These are phyloP conservation scores for Phytophthora ramorum DNA, from an alignment of 352 stramenopile genomes.

Conservation along the genomic window DNA sequence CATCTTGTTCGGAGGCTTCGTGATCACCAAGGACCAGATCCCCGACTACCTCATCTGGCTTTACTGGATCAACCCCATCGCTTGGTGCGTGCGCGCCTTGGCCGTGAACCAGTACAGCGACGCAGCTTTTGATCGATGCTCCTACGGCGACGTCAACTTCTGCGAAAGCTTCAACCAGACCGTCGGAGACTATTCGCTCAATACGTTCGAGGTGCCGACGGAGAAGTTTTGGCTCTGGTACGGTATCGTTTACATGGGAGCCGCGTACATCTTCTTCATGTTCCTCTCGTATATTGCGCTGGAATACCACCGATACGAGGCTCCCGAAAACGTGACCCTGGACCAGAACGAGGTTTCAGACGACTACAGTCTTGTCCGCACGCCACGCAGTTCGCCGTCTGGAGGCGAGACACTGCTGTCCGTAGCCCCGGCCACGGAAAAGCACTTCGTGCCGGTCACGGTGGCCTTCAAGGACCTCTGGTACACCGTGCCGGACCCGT, in stretches of 20 bases:
- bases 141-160: slow-evolving; percentile 23
- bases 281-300: slow-evolving; percentile 28
- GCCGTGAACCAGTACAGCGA: slow-evolving; percentile 36
- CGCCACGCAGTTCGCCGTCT: slow-evolving; percentile 5
- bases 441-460: slow-evolving; percentile 20
- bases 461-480: slow-evolving; percentile 27
- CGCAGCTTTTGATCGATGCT: slow-evolving; percentile 23
- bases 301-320: slow-evolving; percentile 27
- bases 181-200: no score
- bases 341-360: not conserved
- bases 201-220: slow-evolving; percentile 8
- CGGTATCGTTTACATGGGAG: slow-evolving; percentile 20
- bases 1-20: slow-evolving; percentile 25
- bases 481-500: slow-evolving; percentile 21
- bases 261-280: slow-evolving; percentile 29
- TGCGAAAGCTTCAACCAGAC: slow-evolving; percentile 22
- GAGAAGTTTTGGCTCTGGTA: slow-evolving; percentile 36
- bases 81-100: slow-evolving; percentile 23
- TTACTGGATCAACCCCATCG: slow-evolving; percentile 36
- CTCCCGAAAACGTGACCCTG: slow-evolving; percentile 28
- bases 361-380: slow-evolving; percentile 13
- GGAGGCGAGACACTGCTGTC: slow-evolving; percentile 2
- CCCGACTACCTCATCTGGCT: slow-evolving; percentile 39
- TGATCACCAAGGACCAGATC: slow-evolving; percentile 36
- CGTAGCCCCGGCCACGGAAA: slow-evolving; percentile 1